Percentiles rank a stretch among this genome's conserved stretches.
Evolutionary conservation across 495 filamentous ascomycete species (phyloP).

Genomic region (Xylaria palmicola): DNA sequence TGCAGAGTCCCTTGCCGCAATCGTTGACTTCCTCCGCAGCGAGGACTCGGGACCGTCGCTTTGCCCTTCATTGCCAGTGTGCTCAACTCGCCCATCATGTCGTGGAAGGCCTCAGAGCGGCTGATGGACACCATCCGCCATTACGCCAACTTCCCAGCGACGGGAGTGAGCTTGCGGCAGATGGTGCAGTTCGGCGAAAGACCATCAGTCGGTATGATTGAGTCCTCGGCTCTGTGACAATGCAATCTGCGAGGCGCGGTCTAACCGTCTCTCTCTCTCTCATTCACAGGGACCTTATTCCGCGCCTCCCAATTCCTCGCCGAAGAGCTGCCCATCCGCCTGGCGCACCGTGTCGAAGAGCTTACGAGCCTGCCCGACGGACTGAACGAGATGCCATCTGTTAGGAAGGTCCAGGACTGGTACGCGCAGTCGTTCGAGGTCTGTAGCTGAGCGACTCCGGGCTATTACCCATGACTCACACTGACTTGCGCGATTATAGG

Average conservation of each 20-base stretch:
- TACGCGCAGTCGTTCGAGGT: constrained; percentile 99
- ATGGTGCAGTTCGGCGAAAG: constrained; percentile 98
- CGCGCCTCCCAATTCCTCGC: constrained; percentile 97
- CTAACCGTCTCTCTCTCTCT: constrained; percentile 18
- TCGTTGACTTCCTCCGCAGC: neutral
- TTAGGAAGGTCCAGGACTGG: constrained; percentile 93
- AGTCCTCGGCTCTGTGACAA: neutral
- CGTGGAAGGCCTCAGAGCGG: constrained; percentile 84
- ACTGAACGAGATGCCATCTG: constrained; percentile 96
- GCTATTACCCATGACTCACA: constrained; percentile 5
- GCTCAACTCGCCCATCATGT: constrained; percentile 53
- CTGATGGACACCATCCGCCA: constrained; percentile 99
- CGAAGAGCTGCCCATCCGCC: constrained; percentile 94
- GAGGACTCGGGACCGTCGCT: neutral
- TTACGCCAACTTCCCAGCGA: constrained; percentile 95
- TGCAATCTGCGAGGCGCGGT: constrained; percentile 18
- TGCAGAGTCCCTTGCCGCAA: constrained; percentile 12
- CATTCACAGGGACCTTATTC: constrained; percentile 78
- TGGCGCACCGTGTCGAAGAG: constrained; percentile 94
- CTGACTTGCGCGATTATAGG: constrained; percentile 54
- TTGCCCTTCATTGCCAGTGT: neutral
- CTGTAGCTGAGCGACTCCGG: constrained; percentile 29
- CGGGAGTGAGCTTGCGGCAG: constrained; percentile 92
- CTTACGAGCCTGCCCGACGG: constrained; percentile 92
- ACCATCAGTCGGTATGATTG: constrained; percentile 73